These are phyloP conservation scores for Fusarium drepaniforme DNA, from an alignment of 2,329 filamentous ascomycete genomes.

Conservation along the genomic window DNA sequence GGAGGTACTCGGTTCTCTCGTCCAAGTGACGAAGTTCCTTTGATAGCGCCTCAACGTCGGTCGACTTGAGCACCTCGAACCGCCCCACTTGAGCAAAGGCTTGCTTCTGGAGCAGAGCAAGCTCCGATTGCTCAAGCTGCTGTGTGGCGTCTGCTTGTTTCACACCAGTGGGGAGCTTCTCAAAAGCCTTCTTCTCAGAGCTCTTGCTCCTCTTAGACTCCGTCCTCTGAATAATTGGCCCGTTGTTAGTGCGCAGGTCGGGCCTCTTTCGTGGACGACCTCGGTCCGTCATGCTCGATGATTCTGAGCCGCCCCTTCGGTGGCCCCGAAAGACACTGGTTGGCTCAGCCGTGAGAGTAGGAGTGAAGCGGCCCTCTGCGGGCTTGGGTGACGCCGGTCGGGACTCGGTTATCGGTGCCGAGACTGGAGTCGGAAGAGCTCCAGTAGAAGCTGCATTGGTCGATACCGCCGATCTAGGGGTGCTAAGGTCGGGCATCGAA, in stretches of 20 bases:
- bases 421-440: conserved; percentile 62
- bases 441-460: conserved; percentile 51
- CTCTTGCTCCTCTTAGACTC: conserved; percentile 61
- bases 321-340: conserved; percentile 50
- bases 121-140: conserved; percentile 62
- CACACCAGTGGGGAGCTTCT: conserved; percentile 70
- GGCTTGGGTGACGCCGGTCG: conserved; percentile 57
- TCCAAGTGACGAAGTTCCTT: conserved; percentile 82
- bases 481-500: conserved; percentile 54
- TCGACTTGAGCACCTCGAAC: conserved; percentile 73
- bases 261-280: conserved; percentile 69
- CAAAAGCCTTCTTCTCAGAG: conserved; percentile 69
- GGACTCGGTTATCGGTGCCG: conserved; percentile 59
- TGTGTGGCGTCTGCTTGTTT: conserved; percentile 64
- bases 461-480: conserved; percentile 60
- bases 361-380: conserved; percentile 54
- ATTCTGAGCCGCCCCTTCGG: conserved; percentile 67
- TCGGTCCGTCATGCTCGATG: conserved; percentile 70
- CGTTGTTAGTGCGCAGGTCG: conserved; percentile 56
- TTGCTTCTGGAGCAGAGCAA: conserved; percentile 67
- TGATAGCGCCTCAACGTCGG: conserved; percentile 75
- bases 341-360: conserved; percentile 34
- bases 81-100: conserved; percentile 71
- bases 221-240: conserved; percentile 51
- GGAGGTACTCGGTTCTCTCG: conserved; percentile 82